Percentiles rank a stretch among this genome's conserved stretches.
phyloP scores from a whole-genome alignment of 176 grass and related monocot genomes.

The Ananas comosus region DNA sequence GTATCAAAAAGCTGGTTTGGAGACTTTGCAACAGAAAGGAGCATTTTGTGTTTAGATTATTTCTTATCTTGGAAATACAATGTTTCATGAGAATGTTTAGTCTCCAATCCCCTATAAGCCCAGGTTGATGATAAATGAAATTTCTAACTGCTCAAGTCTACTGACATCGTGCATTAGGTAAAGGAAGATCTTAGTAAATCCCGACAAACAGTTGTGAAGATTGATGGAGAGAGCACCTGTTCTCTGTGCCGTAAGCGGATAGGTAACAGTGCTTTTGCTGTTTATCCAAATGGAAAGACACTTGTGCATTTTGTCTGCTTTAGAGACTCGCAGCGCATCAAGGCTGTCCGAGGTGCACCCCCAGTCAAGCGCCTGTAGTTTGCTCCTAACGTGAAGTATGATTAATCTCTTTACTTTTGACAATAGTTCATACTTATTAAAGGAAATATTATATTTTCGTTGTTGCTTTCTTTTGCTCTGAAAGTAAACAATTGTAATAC shows the following conservation, averaged over 20 bases:
- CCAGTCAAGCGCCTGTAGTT: slow-evolving; percentile 39
- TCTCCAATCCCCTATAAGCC: not conserved
- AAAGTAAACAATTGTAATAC: too few relatives aligned
- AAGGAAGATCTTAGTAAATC: slow-evolving; percentile 80
- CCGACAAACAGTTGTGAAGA: slow-evolving; percentile 66
- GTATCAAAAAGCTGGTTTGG: not conserved
- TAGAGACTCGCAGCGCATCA: slow-evolving; percentile 82
- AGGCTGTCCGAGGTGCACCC: slow-evolving; percentile 50
- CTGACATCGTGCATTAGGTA: slow-evolving; percentile 39
- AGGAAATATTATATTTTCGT: not conserved
- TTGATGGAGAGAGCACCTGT: slow-evolving; percentile 87
- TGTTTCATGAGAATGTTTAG: too few relatives aligned
- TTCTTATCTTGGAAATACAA: too few relatives aligned
- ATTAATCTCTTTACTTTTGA: not conserved
- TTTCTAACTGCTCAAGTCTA: slow-evolving; percentile 2
- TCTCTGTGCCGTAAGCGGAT: slow-evolving; percentile 89
- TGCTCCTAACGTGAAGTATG: slow-evolving; percentile 3
- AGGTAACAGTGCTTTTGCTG: slow-evolving; percentile 87
- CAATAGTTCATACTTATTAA: not conserved
- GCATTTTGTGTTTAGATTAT: not conserved
- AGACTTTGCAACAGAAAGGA: not conserved
- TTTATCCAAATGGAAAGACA: slow-evolving; percentile 94
- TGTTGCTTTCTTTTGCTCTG: too few relatives aligned
- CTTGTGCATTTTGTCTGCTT: slow-evolving; percentile 99
- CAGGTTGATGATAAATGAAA: not conserved